Percentiles rank a stretch among this genome's conserved stretches.
Conservation (phyloP, 2,329 filamentous ascomycete genomes). For the Arthrobotrys musiformis region DNA sequence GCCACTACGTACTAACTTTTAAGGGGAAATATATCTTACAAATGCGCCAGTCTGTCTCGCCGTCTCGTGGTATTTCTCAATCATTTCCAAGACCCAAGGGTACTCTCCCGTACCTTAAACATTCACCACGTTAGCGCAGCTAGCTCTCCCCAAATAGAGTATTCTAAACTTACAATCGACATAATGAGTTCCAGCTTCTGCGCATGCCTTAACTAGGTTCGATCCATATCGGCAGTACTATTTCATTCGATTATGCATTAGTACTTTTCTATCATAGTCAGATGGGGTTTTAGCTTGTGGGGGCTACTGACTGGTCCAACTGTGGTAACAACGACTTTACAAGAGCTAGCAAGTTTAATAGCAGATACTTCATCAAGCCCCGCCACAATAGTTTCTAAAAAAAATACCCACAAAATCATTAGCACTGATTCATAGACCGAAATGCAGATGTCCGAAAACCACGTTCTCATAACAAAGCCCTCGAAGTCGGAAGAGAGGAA, state of each 20-base stretch:
- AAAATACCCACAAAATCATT: slow-evolving; percentile 60
- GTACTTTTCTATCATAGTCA: background rate
- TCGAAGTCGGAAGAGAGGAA: background rate
- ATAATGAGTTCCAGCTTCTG: slow-evolving; percentile 74
- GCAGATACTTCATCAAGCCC: slow-evolving; percentile 56
- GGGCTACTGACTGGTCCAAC: slow-evolving; percentile 55
- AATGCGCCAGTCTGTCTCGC: slow-evolving; percentile 72
- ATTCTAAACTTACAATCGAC: slow-evolving; percentile 67
- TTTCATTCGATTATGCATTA: background rate
- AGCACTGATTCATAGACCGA: slow-evolving; percentile 62
- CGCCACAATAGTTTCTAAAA: slow-evolving; percentile 58
- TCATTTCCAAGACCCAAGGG: slow-evolving; percentile 73
- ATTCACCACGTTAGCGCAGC: slow-evolving; percentile 53
- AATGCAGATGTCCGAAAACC: too few relatives aligned
- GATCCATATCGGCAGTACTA: slow-evolving; percentile 72
- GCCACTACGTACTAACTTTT: background rate
- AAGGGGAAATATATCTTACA: slow-evolving; percentile 62
- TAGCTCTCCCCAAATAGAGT: background rate
- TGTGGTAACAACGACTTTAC: slow-evolving; percentile 57
- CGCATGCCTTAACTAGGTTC: slow-evolving; percentile 73
- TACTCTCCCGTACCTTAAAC: slow-evolving; percentile 69
- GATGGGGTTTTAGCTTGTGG: background rate
- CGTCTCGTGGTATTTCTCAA: slow-evolving; percentile 70
- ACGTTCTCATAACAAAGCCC: too few relatives aligned
- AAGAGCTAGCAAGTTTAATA: slow-evolving; percentile 55